A percentile compares a stretch with the other conserved stretches of the same genome.
phyloP scores from a whole-genome alignment of 1,284 basidiomycete species.

The Ceratobasidium sp. region DNA sequence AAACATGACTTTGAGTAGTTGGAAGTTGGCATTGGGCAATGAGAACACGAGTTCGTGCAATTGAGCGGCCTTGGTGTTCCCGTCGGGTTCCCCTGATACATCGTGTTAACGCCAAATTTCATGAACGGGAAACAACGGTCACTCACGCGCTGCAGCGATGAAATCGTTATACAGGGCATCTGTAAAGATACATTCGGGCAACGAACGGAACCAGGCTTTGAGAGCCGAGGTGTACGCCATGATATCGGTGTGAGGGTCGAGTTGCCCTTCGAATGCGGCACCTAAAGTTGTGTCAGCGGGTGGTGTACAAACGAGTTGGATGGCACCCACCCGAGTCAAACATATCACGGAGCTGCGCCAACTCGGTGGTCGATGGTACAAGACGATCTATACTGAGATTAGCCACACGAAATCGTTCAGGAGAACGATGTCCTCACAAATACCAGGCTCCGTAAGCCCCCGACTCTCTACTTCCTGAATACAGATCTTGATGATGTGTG shows the following conservation, averaged over 20 bases:
- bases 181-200: constrained; percentile 79
- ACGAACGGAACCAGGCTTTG: constrained; percentile 79
- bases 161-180: constrained; percentile 67
- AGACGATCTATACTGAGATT: constrained; percentile 65
- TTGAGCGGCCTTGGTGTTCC: constrained; percentile 66
- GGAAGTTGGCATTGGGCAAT: constrained; percentile 72
- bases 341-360: constrained; percentile 69
- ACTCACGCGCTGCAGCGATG: constrained; percentile 71
- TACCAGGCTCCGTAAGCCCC: constrained; percentile 77
- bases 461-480: constrained; percentile 71
- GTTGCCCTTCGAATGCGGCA: constrained; percentile 54
- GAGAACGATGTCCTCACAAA: constrained; percentile 63
- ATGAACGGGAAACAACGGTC: constrained; percentile 2
- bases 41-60: constrained; percentile 69
- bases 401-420: constrained; percentile 7
- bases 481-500: constrained; percentile 67
- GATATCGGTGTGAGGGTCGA: constrained; percentile 50
- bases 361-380: constrained; percentile 74
- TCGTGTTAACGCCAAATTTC: constrained; percentile 33
- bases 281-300: constrained; percentile 29
- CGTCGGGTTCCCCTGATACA: constrained; percentile 63
- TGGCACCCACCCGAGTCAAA: constrained; percentile 66
- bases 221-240: constrained; percentile 76
- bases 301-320: neutral
- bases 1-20: constrained; percentile 71